These are phyloP conservation scores for Diplodia sapinea DNA, from an alignment of 2,329 filamentous ascomycete genomes.

Conservation along the genomic window DNA sequence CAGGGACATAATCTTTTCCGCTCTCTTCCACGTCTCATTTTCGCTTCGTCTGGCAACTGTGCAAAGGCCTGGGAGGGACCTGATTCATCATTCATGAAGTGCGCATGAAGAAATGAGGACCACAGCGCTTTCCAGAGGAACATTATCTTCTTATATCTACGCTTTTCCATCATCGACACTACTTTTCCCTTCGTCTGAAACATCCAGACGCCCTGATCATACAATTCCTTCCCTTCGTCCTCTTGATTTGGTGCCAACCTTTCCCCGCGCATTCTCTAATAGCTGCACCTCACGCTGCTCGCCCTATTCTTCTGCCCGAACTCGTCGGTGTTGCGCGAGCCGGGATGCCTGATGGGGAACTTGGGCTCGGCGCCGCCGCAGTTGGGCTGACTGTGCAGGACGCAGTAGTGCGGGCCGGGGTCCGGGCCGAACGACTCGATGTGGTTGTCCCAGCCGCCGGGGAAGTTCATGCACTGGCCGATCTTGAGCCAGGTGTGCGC, in stretches of 20 bases:
- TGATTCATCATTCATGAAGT: too few relatives aligned
- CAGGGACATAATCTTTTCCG: too few relatives aligned
- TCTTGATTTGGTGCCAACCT: too few relatives aligned
- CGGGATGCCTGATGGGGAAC: conserved; percentile 6
- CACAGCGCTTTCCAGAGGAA: too few relatives aligned
- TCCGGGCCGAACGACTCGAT: conserved; percentile 4
- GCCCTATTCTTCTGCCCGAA: neutral
- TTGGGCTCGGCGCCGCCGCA: conserved; percentile 3
- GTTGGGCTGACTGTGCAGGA: neutral
- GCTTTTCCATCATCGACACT: too few relatives aligned
- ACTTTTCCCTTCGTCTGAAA: too few relatives aligned
- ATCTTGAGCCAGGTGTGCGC: neutral
- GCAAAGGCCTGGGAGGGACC: too few relatives aligned
- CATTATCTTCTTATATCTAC: too few relatives aligned
- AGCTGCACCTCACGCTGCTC: conserved; percentile 5
- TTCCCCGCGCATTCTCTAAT: neutral
- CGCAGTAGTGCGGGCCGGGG: conserved; percentile 4
- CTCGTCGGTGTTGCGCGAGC: conserved; percentile 9
- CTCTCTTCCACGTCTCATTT: neutral
- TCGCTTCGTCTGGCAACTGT: neutral
- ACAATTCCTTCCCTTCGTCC: neutral
- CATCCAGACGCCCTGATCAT: neutral
- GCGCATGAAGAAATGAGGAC: too few relatives aligned
- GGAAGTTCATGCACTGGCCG: conserved; percentile 16
- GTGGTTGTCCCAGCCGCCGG: neutral